phyloP scores from a whole-genome alignment of 2,329 filamentous ascomycete genomes.

The Exophiala sp. region DNA sequence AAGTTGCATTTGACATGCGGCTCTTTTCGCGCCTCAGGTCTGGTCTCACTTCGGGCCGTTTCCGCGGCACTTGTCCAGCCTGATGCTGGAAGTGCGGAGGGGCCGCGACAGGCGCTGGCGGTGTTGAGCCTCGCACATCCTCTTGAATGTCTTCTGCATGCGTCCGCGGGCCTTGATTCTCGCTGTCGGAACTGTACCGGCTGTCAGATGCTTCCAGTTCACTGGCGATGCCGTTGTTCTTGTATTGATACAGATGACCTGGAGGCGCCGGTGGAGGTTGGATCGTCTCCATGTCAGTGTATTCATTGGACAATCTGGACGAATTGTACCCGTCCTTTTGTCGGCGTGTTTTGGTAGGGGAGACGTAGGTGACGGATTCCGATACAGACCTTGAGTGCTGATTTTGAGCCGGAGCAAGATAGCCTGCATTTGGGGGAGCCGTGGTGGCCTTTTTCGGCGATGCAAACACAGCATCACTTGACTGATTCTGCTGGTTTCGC shows the following conservation, averaged over 20 bases:
- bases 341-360: conserved; percentile 18
- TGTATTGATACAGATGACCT: conserved; percentile 31
- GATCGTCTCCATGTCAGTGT: conserved; percentile 16
- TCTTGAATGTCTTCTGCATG: conserved; percentile 32
- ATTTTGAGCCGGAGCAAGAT: conserved; percentile 21
- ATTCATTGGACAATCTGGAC: conserved; percentile 23
- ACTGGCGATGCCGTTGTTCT: conserved; percentile 17
- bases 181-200: conserved; percentile 39
- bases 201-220: conserved; percentile 30
- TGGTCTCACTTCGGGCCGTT: conserved; percentile 65
- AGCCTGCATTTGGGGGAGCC: conserved; percentile 18
- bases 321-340: conserved; percentile 19
- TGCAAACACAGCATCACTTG: conserved; percentile 46
- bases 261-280: conserved; percentile 34
- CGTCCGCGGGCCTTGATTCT: conserved; percentile 28
- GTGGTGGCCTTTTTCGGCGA: conserved; percentile 36
- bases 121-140: conserved; percentile 46
- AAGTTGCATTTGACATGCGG: conserved; percentile 73
- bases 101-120: conserved; percentile 68
- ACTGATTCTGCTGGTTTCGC: conserved; percentile 39
- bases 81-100: conserved; percentile 76
- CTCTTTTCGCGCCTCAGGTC: conserved; percentile 76
- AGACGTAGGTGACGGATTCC: conserved; percentile 23
- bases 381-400: conserved; percentile 29
- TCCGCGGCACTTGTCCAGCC: conserved; percentile 63